Conservation (phyloP, 2,329 filamentous ascomycete genomes). For the Aspergillus sergii region DNA sequence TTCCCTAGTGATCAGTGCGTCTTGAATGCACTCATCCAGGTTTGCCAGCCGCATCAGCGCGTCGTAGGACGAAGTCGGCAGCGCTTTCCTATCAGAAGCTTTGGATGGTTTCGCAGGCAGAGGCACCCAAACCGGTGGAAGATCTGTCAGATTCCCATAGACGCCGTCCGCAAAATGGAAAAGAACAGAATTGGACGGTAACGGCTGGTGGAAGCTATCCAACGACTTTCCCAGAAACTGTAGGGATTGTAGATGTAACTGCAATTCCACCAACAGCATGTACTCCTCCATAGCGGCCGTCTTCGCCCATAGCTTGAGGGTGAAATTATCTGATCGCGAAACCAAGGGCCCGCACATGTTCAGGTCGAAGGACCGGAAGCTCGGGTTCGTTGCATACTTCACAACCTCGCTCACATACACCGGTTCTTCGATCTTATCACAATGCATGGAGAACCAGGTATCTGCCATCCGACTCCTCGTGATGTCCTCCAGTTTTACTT, state of each 20-base stretch:
- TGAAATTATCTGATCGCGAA: constrained; percentile 66
- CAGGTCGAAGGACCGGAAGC: constrained; percentile 83
- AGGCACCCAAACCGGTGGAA: constrained; percentile 52
- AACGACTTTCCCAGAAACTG: constrained; percentile 74
- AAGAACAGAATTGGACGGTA: constrained; percentile 79
- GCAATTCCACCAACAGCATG: constrained; percentile 71
- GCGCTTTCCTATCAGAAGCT: constrained; percentile 51
- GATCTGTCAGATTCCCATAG: constrained; percentile 73
- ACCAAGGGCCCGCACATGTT: constrained; percentile 63
- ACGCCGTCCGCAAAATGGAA: constrained; percentile 86
- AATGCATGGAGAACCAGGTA: constrained; percentile 84
- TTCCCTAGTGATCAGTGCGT: constrained; percentile 77
- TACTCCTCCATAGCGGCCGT: constrained; percentile 56
- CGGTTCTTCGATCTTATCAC: constrained; percentile 65
- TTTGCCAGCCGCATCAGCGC: constrained; percentile 85
- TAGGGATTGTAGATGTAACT: constrained; percentile 70
- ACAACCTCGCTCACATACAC: constrained; percentile 88
- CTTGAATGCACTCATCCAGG: constrained; percentile 86
- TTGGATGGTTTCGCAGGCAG: constrained; percentile 28
- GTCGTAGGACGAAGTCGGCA: constrained; percentile 80
- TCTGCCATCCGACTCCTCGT: constrained; percentile 76
- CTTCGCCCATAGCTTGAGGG: constrained; percentile 74
- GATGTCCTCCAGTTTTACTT: constrained; percentile 75
- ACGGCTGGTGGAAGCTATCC: constrained; percentile 67
- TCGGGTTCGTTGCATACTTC: constrained; percentile 83